Conservation (phyloP, 129 eudicot genomes). For the Chrysanthemum seticuspe region DNA sequence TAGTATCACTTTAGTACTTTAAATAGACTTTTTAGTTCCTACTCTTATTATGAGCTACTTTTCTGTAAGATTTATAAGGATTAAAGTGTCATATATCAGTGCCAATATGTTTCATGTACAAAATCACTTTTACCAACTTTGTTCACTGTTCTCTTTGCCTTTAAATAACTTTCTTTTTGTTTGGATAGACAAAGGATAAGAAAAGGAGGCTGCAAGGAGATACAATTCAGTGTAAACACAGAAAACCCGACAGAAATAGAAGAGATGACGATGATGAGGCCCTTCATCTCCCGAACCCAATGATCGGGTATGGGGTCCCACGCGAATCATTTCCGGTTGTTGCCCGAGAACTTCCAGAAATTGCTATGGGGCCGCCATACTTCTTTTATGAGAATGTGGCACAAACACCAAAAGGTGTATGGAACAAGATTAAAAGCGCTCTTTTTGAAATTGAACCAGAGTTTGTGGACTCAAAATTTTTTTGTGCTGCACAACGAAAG, state of each 20-base stretch:
- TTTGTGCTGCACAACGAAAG: constrained; percentile 30
- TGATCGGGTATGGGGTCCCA: constrained; percentile 12
- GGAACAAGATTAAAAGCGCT: constrained; percentile 17
- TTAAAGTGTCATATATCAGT: no score
- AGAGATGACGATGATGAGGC: constrained; percentile 5
- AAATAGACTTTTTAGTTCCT: no score
- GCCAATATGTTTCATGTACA: no score
- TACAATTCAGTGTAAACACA: background rate
- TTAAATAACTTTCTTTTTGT: background rate
- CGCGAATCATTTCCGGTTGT: background rate
- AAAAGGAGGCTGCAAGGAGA: constrained; percentile 21
- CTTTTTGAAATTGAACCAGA: background rate
- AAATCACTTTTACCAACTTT: no score
- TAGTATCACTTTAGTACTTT: no score
- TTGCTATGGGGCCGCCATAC: constrained; percentile 1
- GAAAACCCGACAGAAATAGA: constrained; percentile 8
- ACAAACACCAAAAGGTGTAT: constrained; percentile 9
- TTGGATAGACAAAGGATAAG: constrained; percentile 24
- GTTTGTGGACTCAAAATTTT: background rate
- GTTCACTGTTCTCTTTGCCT: background rate
- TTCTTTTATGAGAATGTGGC: constrained; percentile 12
- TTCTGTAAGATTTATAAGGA: no score
- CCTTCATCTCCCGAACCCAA: constrained; percentile 10
- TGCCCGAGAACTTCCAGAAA: background rate
- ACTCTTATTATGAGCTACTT: no score